Conservation (phyloP, 129 eudicot species). For the Glebionis coronaria region DNA sequence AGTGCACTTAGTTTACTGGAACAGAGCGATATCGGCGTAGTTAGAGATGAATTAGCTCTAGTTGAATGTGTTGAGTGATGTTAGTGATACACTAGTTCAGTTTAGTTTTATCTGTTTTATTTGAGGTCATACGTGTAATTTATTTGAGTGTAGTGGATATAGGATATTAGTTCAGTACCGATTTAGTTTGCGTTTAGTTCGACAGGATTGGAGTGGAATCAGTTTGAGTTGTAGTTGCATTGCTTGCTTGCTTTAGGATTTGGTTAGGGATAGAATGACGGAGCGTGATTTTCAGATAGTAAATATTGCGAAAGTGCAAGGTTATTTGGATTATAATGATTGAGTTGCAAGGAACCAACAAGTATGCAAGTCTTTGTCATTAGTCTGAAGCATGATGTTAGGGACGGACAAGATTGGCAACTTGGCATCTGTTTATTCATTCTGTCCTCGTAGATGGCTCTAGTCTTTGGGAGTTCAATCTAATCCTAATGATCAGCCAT, state of each 20-base stretch:
- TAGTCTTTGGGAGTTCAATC: neutral
- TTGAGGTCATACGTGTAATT: neutral
- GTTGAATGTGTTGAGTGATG: no score
- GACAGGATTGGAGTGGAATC: neutral
- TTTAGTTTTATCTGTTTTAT: neutral
- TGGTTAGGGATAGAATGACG: conserved; percentile 11
- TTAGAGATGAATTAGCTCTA: no score
- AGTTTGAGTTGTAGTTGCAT: conserved; percentile 14
- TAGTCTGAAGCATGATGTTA: no score
- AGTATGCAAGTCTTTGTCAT: no score
- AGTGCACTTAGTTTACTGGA: no score
- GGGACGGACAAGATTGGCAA: no score
- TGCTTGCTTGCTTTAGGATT: conserved; percentile 9
- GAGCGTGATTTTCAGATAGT: conserved; percentile 5
- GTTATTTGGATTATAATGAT: no score
- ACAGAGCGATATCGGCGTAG: no score
- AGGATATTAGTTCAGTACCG: neutral
- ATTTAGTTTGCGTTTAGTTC: neutral
- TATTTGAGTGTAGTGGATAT: no score
- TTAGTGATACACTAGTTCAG: neutral
- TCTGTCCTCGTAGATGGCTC: neutral
- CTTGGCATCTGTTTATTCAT: no score
- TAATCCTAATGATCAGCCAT: neutral
- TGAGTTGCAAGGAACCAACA: no score
- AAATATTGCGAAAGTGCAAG: neutral